These are phyloP conservation scores for Hypoxylon perforatum DNA, from an alignment of 495 filamentous ascomycete species.

Conservation along the genomic window DNA sequence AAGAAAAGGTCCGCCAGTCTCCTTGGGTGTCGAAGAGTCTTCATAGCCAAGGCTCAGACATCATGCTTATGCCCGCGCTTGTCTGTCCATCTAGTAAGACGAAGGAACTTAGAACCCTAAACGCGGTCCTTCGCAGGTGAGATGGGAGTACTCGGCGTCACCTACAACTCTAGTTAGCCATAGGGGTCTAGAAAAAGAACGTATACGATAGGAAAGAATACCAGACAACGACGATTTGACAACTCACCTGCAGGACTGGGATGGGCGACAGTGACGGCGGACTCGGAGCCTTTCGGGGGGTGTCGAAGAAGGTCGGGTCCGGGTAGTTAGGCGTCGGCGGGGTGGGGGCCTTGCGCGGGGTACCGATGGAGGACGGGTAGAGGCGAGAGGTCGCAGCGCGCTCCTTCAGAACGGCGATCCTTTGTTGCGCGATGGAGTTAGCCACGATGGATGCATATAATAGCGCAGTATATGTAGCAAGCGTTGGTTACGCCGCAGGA, in stretches of 20 bases:
- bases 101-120: constrained; percentile 9
- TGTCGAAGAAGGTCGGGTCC: constrained; percentile 33
- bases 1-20: too few species aligned
- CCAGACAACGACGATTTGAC: background rate
- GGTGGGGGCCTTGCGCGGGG: constrained; percentile 41
- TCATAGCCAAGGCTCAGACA: too few species aligned
- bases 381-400: constrained; percentile 54
- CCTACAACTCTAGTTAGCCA: constrained; percentile 8
- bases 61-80: too few species aligned
- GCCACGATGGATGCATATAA: background rate
- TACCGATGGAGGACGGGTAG: constrained; percentile 36
- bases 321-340: constrained; percentile 23
- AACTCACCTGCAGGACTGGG: constrained; percentile 37
- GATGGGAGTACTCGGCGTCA: constrained; percentile 32
- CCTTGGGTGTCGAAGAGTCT: too few species aligned
- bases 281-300: constrained; percentile 41
- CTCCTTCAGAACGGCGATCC: constrained; percentile 53
- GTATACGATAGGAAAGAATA: background rate
- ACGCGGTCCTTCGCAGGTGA: constrained; percentile 36
- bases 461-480: background rate
- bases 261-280: constrained; percentile 32
- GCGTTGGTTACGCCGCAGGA: background rate
- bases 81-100: background rate
- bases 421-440: constrained; percentile 23
- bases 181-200: too few species aligned